Evolutionary conservation across 768 basidiomycete genomes (phyloP), one percentile per base, ranked within the genome.

Genomic region (Hygrocybe coccinea): DNA sequence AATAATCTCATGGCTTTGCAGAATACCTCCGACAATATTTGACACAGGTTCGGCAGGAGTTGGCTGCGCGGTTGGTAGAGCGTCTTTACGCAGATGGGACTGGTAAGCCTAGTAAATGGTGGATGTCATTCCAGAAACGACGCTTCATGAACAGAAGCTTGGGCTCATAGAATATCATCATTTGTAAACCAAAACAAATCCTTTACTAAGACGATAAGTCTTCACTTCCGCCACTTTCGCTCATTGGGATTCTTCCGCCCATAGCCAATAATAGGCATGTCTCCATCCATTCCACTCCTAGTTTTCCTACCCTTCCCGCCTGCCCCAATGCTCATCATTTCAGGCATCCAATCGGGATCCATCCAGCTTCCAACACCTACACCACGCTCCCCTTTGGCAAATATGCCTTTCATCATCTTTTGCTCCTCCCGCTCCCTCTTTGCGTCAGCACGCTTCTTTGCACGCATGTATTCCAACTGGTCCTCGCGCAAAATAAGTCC

Each of bases 51-150:
- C 85, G 97, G 48, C 92, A 97, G 71, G 97, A 99, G 67, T 77
- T 95, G 17, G 89, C 93, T 19, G 79, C 85, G 8, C 83, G 97
- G 29, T 72, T 99, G 49, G 83, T 93, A 12, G 93, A 95, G 65
- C 79, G 84, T 50, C 75, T 99, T 48, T 99, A 99, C 69, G 91
- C 86, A 37, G 92, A 95, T 68, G 94, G 94, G 5, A 87, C 89
- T 3, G 87, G 87, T 56, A 95, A 91, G 69, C 95, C 97, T 5
- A 97, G 89, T 79, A 99, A 99, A 72, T 99, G 97, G 97, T 99
- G 97, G 97, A 95, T 97, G 92, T 89, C 91, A 19, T 99, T 98
- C 84, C 93, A 95, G 72, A 97, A 97, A 82, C 82, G 95, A 67
- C 83, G 91, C 22, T 93, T 93, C 82, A 93, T 93, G 91, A 91